These are phyloP conservation scores for Xerocomellus chrysenteron DNA, from an alignment of 768 basidiomycete genomes.

Conservation along the genomic window DNA sequence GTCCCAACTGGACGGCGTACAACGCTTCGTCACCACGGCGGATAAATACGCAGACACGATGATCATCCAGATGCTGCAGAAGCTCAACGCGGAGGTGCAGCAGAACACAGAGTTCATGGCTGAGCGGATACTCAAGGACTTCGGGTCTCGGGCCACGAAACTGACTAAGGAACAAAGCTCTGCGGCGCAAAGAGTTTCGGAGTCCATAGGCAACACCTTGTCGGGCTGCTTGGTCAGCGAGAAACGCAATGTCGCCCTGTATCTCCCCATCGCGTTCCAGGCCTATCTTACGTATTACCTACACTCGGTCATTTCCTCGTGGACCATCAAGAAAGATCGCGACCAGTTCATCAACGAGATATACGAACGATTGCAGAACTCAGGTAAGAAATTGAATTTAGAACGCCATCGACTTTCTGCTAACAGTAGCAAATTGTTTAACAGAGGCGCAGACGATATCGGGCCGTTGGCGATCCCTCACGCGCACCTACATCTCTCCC, in stretches of 20 bases:
- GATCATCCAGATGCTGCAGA: slow-evolving; percentile 5
- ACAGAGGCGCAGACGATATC: slow-evolving; percentile 11
- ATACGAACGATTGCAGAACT: slow-evolving; percentile 7
- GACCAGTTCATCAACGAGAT: slow-evolving; percentile 3
- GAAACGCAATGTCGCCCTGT: background rate
- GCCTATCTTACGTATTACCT: slow-evolving; percentile 3
- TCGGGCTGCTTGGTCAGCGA: background rate
- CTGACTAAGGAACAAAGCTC: no score
- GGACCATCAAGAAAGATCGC: slow-evolving; percentile 6
- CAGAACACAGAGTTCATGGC: no score
- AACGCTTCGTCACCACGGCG: slow-evolving; percentile 4
- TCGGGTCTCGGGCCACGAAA: no score
- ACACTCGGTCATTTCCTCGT: background rate
- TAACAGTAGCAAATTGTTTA: background rate
- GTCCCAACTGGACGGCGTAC: slow-evolving; percentile 1
- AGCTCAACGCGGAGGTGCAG: background rate
- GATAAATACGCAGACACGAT: slow-evolving; percentile 7
- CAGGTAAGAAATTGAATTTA: background rate
- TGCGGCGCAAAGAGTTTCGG: background rate
- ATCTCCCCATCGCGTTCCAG: slow-evolving; percentile 13
- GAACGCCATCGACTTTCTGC: background rate
- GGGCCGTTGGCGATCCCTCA: slow-evolving; percentile 14
- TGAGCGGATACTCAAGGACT: no score
- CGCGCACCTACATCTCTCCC: slow-evolving; percentile 3
- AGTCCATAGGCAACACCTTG: slow-evolving; percentile 1